phyloP scores from a whole-genome alignment of 495 filamentous ascomycete species.

The Penicillium parvum region DNA sequence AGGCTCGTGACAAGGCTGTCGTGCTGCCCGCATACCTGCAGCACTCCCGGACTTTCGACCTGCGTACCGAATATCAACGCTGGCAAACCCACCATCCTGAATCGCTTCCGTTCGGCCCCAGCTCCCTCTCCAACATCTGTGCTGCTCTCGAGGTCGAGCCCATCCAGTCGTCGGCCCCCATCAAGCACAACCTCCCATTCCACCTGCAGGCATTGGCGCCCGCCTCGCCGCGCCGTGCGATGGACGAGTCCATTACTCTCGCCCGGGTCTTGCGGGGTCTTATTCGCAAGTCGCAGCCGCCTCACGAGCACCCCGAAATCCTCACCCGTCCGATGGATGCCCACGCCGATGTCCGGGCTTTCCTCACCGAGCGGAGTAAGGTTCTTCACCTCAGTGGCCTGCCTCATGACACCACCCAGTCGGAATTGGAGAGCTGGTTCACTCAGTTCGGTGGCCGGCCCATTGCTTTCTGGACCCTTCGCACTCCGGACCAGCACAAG shows the following conservation, averaged over 20 bases:
- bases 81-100: slow-evolving; percentile 99
- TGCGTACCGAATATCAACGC: slow-evolving; percentile 93
- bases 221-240: slow-evolving; percentile 92
- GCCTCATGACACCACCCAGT: slow-evolving; percentile 97
- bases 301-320: slow-evolving; percentile 89
- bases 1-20: slow-evolving; percentile 96
- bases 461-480: slow-evolving; percentile 98
- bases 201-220: slow-evolving; percentile 95
- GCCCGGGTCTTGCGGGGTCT: slow-evolving; percentile 86
- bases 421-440: slow-evolving; percentile 97
- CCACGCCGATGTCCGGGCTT: slow-evolving; percentile 92
- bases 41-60: slow-evolving; percentile 93
- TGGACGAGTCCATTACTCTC: slow-evolving; percentile 95
- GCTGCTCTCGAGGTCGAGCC: slow-evolving; percentile 96
- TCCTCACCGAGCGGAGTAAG: slow-evolving; percentile 92
- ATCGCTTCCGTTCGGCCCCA: slow-evolving; percentile 92
- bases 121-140: slow-evolving; percentile 93
- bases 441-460: slow-evolving; percentile 96
- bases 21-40: slow-evolving; percentile 95
- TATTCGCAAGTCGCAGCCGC: slow-evolving; percentile 91
- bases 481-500: slow-evolving; percentile 97
- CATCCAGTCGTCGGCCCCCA: slow-evolving; percentile 91
- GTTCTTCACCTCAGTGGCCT: slow-evolving; percentile 95
- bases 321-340: slow-evolving; percentile 95
- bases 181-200: slow-evolving; percentile 98